Evolutionary conservation across 345 rosid species (phyloP).

Genomic region (Pistacia integerrima): DNA sequence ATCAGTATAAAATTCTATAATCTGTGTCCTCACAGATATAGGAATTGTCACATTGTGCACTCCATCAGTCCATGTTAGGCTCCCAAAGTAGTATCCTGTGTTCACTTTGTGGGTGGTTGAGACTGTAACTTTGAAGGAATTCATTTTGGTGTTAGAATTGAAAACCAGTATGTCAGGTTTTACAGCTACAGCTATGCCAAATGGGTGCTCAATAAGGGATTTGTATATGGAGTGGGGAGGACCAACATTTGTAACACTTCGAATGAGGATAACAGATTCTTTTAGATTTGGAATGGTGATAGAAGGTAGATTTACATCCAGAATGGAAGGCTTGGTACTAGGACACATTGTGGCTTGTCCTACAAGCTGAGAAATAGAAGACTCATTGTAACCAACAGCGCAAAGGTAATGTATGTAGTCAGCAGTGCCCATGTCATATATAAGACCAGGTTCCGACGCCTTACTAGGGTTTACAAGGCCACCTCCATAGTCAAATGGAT

Average conservation of each 20-base stretch:
- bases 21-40: conserved; percentile 38
- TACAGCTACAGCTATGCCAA: conserved; percentile 32
- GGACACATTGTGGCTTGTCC: conserved; percentile 23
- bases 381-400: conserved; percentile 13
- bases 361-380: neutral
- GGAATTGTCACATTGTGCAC: conserved; percentile 41
- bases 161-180: conserved; percentile 30
- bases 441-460: conserved; percentile 33
- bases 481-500: conserved; percentile 34
- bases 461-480: conserved; percentile 29
- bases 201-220: conserved; percentile 31
- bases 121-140: conserved; percentile 28
- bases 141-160: conserved; percentile 18
- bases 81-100: conserved; percentile 45
- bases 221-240: neutral
- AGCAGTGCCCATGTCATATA: conserved; percentile 23
- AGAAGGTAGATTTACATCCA: conserved; percentile 51
- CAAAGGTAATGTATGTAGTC: conserved; percentile 30
- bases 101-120: conserved; percentile 27
- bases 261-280: conserved; percentile 23
- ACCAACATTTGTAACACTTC: conserved; percentile 35
- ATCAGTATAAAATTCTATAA: conserved; percentile 17
- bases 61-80: conserved; percentile 47
- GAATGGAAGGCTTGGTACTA: conserved; percentile 18
- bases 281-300: conserved; percentile 34